Evolutionary conservation across 2,329 filamentous ascomycete species (phyloP), one percentile per base, ranked within the genome.

Genomic region (Didymella sp.): DNA sequence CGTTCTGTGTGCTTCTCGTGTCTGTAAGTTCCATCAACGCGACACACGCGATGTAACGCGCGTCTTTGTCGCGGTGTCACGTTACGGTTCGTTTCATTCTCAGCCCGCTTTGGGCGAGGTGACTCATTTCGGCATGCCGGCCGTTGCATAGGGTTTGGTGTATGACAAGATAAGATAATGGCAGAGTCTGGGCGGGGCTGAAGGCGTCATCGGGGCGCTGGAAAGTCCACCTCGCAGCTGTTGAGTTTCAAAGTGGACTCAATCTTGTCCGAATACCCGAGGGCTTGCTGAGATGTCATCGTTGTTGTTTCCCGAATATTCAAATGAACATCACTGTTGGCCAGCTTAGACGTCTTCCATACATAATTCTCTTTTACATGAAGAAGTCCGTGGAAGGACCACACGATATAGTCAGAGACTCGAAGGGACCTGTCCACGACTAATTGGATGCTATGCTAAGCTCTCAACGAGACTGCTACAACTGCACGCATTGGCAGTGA

Each of bases 11-110:
- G 2, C 17, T 33, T 33, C 17, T 38, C 37, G 28, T 17, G n/a
- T 25, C 31, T 42, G 44, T 43, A 57, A 52, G 48, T 48, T 9
- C 19, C 25, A 19, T 48, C 48, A 40, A 49, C 54, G 49, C 54
- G 54, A 52, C 37, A 28, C 48, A 57, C 48, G 43, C 54, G 54
- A 57, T 57, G 54, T 52, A 52, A 57, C 54, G 54, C 54, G 48
- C 54, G 54, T 48, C 25, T 37, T 57, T 40, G 24, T 52, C 54
- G 48, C 54, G 54, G 48, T 57, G 48, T 57, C 54, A 57, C 54
- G 54, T 57, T 57, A 57, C 49, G 35, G 30, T 9, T 31, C 17
- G 48, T 25, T 44, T 43, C 31, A 51, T 47, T 38, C 9, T 40
- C 43, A 45, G 31, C 38, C 44, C 38, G 19, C 19, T 51, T 51